Base-by-base conservation (phyloP, 306 rosid genomes). In the peach (Prunus persica) region DNA sequence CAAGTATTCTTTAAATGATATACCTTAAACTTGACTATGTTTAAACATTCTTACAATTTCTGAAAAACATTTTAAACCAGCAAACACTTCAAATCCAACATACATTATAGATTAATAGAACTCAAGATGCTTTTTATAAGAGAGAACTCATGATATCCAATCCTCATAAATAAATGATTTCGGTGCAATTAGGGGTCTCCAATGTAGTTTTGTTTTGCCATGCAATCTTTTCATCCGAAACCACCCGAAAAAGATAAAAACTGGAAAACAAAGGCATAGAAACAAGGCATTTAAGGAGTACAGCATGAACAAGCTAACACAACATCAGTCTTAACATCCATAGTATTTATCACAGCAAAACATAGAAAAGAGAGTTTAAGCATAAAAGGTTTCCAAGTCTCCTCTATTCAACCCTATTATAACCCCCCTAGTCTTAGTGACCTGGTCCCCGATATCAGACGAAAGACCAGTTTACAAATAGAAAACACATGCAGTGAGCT, bases 401-500 rank as follows among this genome's bases (percentile, higher is more conserved):
- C 64, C 81, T 47, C 46, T 55, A 57, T 11, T 56, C 12, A 25
- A 67, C 27, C 28, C 75, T 67, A 74, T 20, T 24, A 73, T 22
- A 58, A 13, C 13, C 30, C 51, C 50, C 57, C 9, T 28, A 76
- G 60, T 65, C 78, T 73, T 51, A 45, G 32, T 67, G 8, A 16
- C 30, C 77, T 68, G 69, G 68, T 78, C 76, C 65, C 18, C 18
- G 55, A 79, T 72, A 43, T 88, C 86, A 95, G 81, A 96, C 98
- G 76, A 96, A 96, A 71, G 99, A 96, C 99, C 99, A 96, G 86
- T 96, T 96, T 84, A 91, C 79, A 81, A 96, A 96, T 90, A 96
- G 89, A 76, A 96, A 96, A 87, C 98, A 87, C 72, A 96, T 88
- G 82, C 99, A 96, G 86, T 96, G 96, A 38, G 98, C 99, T 62